A percentile compares a stretch with the other conserved stretches of the same genome.
These are phyloP conservation scores for Ceriops decandra DNA, from an alignment of 345 rosid genomes.

Conservation along the genomic window DNA sequence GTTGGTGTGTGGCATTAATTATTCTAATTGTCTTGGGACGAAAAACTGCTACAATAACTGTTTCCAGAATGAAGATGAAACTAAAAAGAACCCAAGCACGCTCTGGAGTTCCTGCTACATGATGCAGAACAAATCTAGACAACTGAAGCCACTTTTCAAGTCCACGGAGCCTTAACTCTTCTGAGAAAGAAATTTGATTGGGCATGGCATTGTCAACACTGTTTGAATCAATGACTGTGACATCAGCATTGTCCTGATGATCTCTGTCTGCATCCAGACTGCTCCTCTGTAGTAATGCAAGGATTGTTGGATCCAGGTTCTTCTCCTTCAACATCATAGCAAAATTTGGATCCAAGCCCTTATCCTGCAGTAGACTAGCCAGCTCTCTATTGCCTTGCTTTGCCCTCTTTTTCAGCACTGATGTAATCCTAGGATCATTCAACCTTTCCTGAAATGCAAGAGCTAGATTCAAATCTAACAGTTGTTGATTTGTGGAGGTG, in stretches of 20 bases:
- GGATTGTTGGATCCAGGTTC: constrained; percentile 87
- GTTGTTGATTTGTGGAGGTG: constrained; percentile 73
- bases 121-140: constrained; percentile 82
- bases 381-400: constrained; percentile 80
- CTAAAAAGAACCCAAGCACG: constrained; percentile 98
- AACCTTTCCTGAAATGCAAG: constrained; percentile 84
- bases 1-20: constrained; percentile 81
- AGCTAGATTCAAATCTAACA: constrained; percentile 80
- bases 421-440: constrained; percentile 84
- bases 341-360: constrained; percentile 99
- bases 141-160: constrained; percentile 96
- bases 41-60: constrained; percentile 70
- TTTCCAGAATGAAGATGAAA: constrained; percentile 86
- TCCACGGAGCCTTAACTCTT: constrained; percentile 90
- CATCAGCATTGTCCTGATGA: constrained; percentile 80
- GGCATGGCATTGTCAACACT: constrained; percentile 80
- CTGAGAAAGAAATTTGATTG: constrained; percentile 85
- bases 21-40: constrained; percentile 82
- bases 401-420: constrained; percentile 75
- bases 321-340: constrained; percentile 99
- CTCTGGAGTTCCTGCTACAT: constrained; percentile 91
- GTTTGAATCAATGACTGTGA: constrained; percentile 57
- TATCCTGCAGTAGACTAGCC: constrained; percentile 82
- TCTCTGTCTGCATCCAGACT: constrained; percentile 99
- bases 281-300: constrained; percentile 95